Evolutionary conservation across 2,329 filamentous ascomycete species (phyloP), one percentile per base, ranked within the genome.

Genomic region (Magnaporthales sp.): DNA sequence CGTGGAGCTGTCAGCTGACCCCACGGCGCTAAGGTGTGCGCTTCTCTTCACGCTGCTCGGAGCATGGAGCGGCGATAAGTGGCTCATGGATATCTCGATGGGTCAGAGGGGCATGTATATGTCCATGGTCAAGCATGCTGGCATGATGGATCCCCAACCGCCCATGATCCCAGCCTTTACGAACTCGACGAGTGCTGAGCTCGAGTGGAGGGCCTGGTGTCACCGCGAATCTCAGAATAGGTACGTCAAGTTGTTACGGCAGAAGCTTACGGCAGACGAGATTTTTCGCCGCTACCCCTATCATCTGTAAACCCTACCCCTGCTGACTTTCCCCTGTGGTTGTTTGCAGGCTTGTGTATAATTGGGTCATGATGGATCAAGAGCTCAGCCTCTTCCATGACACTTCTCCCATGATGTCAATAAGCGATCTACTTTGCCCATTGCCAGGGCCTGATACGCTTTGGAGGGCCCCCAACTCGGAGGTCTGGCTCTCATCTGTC

Each of bases 31-130:
- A 61, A 83, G 88, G 54, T 87, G 87, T 63, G 88, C 88, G 0
- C 78, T 91, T 13, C 81, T 91, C 3, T 90, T 90, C 73, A 89
- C 86, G 1, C 82, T 88, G 1, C 81, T 90, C 29, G 89, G 88
- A 8, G 87, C 87, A 1, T 91, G 89, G 89, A 89, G 88, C 73
- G 89, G 89, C 62, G 89, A 91, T 75, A 91, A 91, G 76, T 91
- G 89, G 88, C 86, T 90, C 70, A 91, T 91, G 88, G 88, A 91
- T 72, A 90, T 91, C 70, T 85, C 88, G 58, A 90, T 91, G 87
- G 88, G 89, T 31, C 89, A 91, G 75, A 83, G 88, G 63, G 87
- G 87, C 67, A 91, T 91, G 87, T 91, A 91, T 74, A 83, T 90
- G 68, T 84, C 88, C 81, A 91, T 91, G 89, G 77, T 91, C 26